Percentiles rank a stretch among this genome's conserved stretches.
Conservation (phyloP, 2,329 filamentous ascomycete species). For the Sporothrix brunneoviolacea region DNA sequence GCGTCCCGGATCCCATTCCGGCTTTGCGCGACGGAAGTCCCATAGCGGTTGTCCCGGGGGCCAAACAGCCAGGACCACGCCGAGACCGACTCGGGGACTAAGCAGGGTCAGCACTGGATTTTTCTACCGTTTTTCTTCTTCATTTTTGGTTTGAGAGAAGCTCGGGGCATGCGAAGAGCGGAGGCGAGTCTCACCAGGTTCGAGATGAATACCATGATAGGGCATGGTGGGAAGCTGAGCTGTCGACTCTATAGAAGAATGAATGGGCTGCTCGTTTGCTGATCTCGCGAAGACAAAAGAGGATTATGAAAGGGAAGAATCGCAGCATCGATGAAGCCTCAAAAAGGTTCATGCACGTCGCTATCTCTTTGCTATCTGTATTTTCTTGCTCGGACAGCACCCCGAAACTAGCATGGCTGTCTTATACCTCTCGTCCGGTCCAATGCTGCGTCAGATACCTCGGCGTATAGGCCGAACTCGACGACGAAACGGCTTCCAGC, state of each 20-base stretch:
- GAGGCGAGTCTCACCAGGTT: not conserved
- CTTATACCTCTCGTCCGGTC: no score
- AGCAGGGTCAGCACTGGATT: not conserved
- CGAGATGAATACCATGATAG: not conserved
- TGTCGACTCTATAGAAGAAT: not conserved
- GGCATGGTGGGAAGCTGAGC: not conserved
- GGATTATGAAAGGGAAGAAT: not conserved
- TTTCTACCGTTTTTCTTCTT: not conserved
- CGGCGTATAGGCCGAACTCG: not conserved
- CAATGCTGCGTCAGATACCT: no score
- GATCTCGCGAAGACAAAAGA: no score
- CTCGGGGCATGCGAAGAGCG: no score
- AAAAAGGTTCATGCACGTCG: not conserved
- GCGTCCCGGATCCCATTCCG: constrained; percentile 3
- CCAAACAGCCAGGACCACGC: not conserved
- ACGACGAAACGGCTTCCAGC: not conserved
- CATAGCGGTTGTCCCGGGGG: not conserved
- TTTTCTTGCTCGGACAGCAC: not conserved
- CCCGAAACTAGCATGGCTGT: no score
- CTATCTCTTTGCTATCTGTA: constrained; percentile 1
- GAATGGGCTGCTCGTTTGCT: no score
- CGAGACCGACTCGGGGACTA: constrained; percentile 5
- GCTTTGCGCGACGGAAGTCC: not conserved
- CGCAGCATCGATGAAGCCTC: not conserved
- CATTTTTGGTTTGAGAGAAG: no score